These are phyloP conservation scores for Stachybotrys elegans DNA, from an alignment of 2,329 filamentous ascomycete species.

Conservation along the genomic window DNA sequence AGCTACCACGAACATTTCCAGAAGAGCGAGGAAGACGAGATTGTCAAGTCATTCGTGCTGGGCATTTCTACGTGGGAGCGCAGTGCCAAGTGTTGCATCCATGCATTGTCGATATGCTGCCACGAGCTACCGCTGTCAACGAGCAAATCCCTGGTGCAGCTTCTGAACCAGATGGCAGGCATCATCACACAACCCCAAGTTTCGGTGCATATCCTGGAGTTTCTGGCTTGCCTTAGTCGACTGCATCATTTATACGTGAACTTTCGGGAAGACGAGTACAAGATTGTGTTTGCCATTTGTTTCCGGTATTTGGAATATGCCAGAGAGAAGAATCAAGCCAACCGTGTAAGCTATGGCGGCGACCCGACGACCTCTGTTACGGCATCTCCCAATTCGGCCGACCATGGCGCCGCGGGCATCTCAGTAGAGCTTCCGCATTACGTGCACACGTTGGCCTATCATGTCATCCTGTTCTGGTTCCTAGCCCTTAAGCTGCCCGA, in stretches of 20 bases:
- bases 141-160: slow-evolving; percentile 76
- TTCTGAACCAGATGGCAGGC: slow-evolving; percentile 89
- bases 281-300: slow-evolving; percentile 91
- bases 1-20: slow-evolving; percentile 85
- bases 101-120: slow-evolving; percentile 90
- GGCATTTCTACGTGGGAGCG: slow-evolving; percentile 81
- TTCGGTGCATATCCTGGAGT: slow-evolving; percentile 92
- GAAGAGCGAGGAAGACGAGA: slow-evolving; percentile 82
- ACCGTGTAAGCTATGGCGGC: slow-evolving; percentile 39
- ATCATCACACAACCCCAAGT: slow-evolving; percentile 92
- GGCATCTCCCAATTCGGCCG: slow-evolving; percentile 11
- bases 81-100: slow-evolving; percentile 88
- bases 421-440: slow-evolving; percentile 84
- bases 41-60: slow-evolving; percentile 79
- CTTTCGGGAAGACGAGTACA: slow-evolving; percentile 86
- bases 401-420: slow-evolving; percentile 18
- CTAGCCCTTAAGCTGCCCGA: slow-evolving; percentile 81
- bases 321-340: slow-evolving; percentile 56
- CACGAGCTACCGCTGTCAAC: slow-evolving; percentile 88
- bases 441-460: slow-evolving; percentile 87
- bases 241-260: slow-evolving; percentile 82
- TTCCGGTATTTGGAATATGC: slow-evolving; percentile 91
- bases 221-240: slow-evolving; percentile 82
- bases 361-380: slow-evolving; percentile 31
- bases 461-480: slow-evolving; percentile 97